Percentiles rank a stretch among this genome's conserved stretches.
Evolutionary conservation across 2,329 filamentous ascomycete genomes (phyloP).

Genomic region (Botrytis pseudocinerea): DNA sequence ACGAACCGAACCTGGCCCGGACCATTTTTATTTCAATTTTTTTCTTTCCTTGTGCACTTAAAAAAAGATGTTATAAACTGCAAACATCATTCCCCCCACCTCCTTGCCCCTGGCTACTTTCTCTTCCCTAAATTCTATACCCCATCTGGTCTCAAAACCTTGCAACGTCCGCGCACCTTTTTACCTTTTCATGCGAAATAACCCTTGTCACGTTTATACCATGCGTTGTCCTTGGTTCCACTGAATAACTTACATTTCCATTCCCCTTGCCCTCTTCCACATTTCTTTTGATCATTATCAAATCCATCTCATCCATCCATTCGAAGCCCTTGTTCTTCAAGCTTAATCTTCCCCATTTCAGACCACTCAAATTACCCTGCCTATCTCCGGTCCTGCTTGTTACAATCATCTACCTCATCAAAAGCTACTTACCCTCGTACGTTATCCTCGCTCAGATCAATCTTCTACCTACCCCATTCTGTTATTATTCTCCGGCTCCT

Average conservation of each 20-base stretch:
- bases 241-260: conserved; percentile 23
- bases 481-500: conserved; percentile 33
- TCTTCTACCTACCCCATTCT: conserved; percentile 30
- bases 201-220: conserved; percentile 41
- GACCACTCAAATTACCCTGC: conserved; percentile 17
- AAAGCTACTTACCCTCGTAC: conserved; percentile 25
- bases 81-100: conserved; percentile 11
- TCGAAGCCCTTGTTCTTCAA: conserved; percentile 22
- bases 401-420: conserved; percentile 27
- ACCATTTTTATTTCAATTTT: conserved; percentile 9
- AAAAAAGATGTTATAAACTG: conserved; percentile 7
- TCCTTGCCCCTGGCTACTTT: conserved; percentile 6
- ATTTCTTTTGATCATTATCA: conserved; percentile 17
- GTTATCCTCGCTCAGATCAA: conserved; percentile 40
- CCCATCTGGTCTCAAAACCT: conserved; percentile 22
- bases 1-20: conserved; percentile 20
- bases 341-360: conserved; percentile 21
- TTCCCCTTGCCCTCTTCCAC: conserved; percentile 23
- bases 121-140: conserved; percentile 17
- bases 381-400: conserved; percentile 23
- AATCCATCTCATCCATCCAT: conserved; percentile 20
- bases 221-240: conserved; percentile 36
- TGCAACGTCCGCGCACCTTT: conserved; percentile 24
- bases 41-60: background rate
- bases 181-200: conserved; percentile 30